Percentiles rank a stretch among this genome's conserved stretches.
Evolutionary conservation across 2,329 filamentous ascomycete species (phyloP).

Genomic region (Fusarium acutatum): DNA sequence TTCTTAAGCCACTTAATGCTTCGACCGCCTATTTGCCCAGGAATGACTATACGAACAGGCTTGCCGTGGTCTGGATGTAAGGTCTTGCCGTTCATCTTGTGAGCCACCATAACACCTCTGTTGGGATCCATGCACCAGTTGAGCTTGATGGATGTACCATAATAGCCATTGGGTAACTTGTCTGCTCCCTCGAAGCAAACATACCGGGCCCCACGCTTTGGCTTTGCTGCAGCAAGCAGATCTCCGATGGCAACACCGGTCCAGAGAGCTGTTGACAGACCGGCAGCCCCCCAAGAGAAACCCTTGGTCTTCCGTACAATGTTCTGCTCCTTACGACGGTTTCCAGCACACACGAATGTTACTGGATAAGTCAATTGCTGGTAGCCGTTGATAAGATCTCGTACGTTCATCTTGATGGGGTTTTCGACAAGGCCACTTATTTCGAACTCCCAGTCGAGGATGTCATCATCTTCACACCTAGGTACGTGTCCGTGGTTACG

Average conservation of each 20-base stretch:
- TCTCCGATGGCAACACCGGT: slow-evolving; percentile 82
- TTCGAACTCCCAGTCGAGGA: slow-evolving; percentile 82
- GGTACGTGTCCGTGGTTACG: slow-evolving; percentile 90
- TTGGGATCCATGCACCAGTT: slow-evolving; percentile 89
- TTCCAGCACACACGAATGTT: slow-evolving; percentile 91
- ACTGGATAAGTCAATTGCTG: slow-evolving; percentile 86
- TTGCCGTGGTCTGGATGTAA: slow-evolving; percentile 87
- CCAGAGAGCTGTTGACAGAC: slow-evolving; percentile 86
- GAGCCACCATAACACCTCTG: slow-evolving; percentile 84
- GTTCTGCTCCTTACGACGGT: slow-evolving; percentile 92
- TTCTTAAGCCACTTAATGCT: slow-evolving; percentile 94
- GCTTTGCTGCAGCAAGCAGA: slow-evolving; percentile 73
- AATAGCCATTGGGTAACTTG: slow-evolving; percentile 85
- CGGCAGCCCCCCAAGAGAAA: slow-evolving; percentile 92
- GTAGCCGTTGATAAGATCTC: slow-evolving; percentile 76
- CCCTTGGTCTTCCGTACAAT: slow-evolving; percentile 89
- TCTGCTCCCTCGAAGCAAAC: slow-evolving; percentile 94
- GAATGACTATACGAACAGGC: slow-evolving; percentile 83
- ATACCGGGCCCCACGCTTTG: slow-evolving; percentile 76
- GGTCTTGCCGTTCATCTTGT: slow-evolving; percentile 88
- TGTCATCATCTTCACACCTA: slow-evolving; percentile 73
- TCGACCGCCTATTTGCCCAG: slow-evolving; percentile 89
- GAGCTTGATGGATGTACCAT: slow-evolving; percentile 87
- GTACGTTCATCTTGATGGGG: slow-evolving; percentile 75
- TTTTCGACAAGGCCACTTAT: slow-evolving; percentile 86